A percentile compares a stretch with the other conserved stretches of the same genome.
phyloP scores from a whole-genome alignment of 805 yeast species.

The Pichia exigua region DNA sequence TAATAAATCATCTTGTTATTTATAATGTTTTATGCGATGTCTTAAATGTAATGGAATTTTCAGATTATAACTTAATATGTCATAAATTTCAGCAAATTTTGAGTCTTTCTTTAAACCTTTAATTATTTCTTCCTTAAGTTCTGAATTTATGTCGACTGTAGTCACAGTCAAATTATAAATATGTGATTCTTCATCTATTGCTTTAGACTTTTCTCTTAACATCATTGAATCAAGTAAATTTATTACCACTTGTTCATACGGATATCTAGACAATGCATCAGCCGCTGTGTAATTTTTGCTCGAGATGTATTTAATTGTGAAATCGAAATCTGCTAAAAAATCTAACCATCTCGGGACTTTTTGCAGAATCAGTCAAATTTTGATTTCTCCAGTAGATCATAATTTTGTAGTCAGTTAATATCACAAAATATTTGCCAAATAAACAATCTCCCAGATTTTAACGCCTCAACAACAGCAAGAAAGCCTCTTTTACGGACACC shows the following conservation, averaged over 20 bases:
- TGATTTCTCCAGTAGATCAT: neutral
- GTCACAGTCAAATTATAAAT: too few relatives aligned
- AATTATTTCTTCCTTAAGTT: too few relatives aligned
- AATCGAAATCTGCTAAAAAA: slow-evolving; percentile 1
- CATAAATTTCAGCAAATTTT: too few relatives aligned
- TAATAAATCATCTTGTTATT: too few relatives aligned
- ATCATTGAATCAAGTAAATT: neutral
- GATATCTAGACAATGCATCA: slow-evolving; percentile 5
- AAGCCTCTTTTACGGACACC: neutral
- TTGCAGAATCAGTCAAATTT: neutral
- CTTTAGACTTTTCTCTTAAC: too few relatives aligned
- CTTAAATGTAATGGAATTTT: too few relatives aligned
- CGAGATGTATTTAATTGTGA: neutral
- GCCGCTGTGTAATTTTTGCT: slow-evolving; percentile 2
- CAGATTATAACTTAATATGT: too few relatives aligned
- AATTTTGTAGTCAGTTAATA: slow-evolving; percentile 2
- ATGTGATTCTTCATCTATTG: too few relatives aligned
- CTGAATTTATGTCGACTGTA: too few relatives aligned
- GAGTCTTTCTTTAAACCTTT: too few relatives aligned
- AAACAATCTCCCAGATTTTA: slow-evolving; percentile 1
- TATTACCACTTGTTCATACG: neutral
- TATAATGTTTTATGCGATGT: too few relatives aligned
- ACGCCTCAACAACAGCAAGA: neutral
- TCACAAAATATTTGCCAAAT: neutral
- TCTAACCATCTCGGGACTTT: slow-evolving; percentile 8